A percentile compares a stretch with the other conserved stretches of the same genome.
Evolutionary conservation across 805 yeast genomes (phyloP).

Genomic region (Metschnikowia reukaufii): DNA sequence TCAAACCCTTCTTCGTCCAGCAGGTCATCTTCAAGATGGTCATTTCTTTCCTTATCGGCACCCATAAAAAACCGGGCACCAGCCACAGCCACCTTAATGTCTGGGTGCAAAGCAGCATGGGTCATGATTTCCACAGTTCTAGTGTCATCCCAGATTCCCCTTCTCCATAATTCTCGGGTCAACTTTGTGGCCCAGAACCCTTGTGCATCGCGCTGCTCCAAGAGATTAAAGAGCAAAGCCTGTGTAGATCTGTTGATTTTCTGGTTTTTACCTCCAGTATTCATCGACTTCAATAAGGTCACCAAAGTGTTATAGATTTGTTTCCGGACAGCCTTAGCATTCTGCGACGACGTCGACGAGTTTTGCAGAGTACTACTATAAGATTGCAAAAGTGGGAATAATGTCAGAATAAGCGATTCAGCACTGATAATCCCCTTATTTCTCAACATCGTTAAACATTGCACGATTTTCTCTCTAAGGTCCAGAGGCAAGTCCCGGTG

Average conservation of each 20-base stretch:
- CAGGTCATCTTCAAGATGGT: slow-evolving; percentile 68
- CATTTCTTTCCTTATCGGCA: slow-evolving; percentile 92
- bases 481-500: slow-evolving; percentile 83
- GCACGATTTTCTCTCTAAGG: slow-evolving; percentile 87
- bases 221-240: slow-evolving; percentile 81
- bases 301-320: slow-evolving; percentile 81
- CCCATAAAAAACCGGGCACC: slow-evolving; percentile 92
- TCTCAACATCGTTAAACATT: slow-evolving; percentile 83
- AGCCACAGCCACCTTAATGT: slow-evolving; percentile 80
- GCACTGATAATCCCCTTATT: slow-evolving; percentile 79
- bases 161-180: slow-evolving; percentile 94
- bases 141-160: slow-evolving; percentile 98
- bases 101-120: slow-evolving; percentile 88
- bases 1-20: slow-evolving; percentile 75
- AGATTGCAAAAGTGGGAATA: slow-evolving; percentile 80
- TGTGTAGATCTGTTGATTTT: slow-evolving; percentile 88
- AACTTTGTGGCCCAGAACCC: slow-evolving; percentile 96
- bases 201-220: slow-evolving; percentile 73
- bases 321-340: slow-evolving; percentile 78
- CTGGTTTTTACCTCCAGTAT: slow-evolving; percentile 86
- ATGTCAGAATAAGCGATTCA: slow-evolving; percentile 77
- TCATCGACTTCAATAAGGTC: slow-evolving; percentile 75
- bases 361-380: slow-evolving; percentile 46
- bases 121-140: slow-evolving; percentile 98
- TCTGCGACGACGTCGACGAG: slow-evolving; percentile 46